phyloP scores from a whole-genome alignment of 1,284 basidiomycete species.

The Mycena sp. region DNA sequence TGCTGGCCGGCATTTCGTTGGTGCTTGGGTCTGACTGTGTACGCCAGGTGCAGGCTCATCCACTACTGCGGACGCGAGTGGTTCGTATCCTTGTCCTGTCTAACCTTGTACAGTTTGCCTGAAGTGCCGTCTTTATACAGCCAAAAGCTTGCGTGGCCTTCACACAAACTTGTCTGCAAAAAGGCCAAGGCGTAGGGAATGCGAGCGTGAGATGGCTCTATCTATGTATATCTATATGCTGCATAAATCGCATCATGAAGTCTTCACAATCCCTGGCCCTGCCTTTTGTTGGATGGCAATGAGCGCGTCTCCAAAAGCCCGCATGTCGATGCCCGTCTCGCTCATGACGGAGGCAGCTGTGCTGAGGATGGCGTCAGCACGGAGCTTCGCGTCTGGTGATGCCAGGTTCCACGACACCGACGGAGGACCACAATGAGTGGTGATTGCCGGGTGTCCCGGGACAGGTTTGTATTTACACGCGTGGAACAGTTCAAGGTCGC shows the following conservation, averaged over 20 bases:
- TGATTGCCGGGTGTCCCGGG: constrained; percentile 48
- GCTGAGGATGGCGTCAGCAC: constrained; percentile 33
- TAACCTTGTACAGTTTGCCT: not conserved
- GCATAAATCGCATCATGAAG: constrained; percentile 46
- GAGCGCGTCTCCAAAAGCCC: constrained; percentile 50
- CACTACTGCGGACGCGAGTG: constrained; percentile 40
- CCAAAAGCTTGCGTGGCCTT: constrained; percentile 39
- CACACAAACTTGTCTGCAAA: constrained; percentile 39
- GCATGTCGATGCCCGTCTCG: constrained; percentile 49
- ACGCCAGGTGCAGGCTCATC: constrained; percentile 43
- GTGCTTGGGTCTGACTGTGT: constrained; percentile 2
- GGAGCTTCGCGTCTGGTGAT: constrained; percentile 18
- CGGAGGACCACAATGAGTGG: not conserved
- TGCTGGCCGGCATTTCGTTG: not conserved
- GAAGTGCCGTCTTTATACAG: constrained; percentile 15
- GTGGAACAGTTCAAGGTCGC: constrained; percentile 57
- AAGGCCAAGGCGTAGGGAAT: constrained; percentile 2
- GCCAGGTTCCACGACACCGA: constrained; percentile 40
- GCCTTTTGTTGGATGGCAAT: constrained; percentile 43
- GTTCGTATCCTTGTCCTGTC: constrained; percentile 28
- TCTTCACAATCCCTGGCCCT: constrained; percentile 37
- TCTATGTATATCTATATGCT: too few species aligned
- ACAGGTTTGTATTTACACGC: constrained; percentile 54
- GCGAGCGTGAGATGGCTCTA: too few species aligned
- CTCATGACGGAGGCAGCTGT: constrained; percentile 43